A percentile compares a stretch with the other conserved stretches of the same genome.
These are phyloP conservation scores for Sporisorium iseilematis-ciliati DNA, from an alignment of 1,284 basidiomycete species.

Conservation along the genomic window DNA sequence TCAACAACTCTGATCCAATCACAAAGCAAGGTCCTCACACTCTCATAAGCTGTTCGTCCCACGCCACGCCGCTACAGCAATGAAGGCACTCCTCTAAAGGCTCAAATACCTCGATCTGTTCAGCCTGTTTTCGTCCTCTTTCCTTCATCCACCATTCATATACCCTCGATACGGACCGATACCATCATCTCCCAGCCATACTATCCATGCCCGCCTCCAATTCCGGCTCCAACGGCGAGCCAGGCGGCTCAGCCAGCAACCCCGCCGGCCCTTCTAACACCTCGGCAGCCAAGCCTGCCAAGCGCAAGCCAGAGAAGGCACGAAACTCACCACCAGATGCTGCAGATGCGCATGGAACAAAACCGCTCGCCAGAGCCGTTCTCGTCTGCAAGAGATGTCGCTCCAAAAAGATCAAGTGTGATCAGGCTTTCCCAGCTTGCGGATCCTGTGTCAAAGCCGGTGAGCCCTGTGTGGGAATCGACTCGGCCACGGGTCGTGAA, in stretches of 20 bases:
- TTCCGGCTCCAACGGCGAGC: conserved; percentile 23
- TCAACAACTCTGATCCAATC: background rate
- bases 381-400: conserved; percentile 52
- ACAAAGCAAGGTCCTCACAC: background rate
- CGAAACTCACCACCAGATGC: conserved; percentile 17
- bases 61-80: background rate
- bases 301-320: conserved; percentile 32
- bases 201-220: conserved; percentile 6
- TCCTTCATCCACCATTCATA: background rate
- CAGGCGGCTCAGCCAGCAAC: conserved; percentile 19
- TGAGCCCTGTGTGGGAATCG: conserved; percentile 50
- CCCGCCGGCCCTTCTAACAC: conserved; percentile 4
- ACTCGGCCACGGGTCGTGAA: conserved; percentile 51
- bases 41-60: background rate
- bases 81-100: conserved; percentile 4
- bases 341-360: conserved; percentile 20
- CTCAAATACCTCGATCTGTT: conserved; percentile 18
- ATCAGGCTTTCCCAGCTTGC: conserved; percentile 51
- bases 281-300: conserved; percentile 16
- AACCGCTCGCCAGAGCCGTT: conserved; percentile 46
- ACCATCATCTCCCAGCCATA: background rate
- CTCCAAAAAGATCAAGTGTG: conserved; percentile 56
- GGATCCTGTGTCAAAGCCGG: conserved; percentile 53
- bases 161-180: background rate
- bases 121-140: background rate